Conservation (phyloP, 495 filamentous ascomycete species). For the Talaromyces stipitatus region DNA sequence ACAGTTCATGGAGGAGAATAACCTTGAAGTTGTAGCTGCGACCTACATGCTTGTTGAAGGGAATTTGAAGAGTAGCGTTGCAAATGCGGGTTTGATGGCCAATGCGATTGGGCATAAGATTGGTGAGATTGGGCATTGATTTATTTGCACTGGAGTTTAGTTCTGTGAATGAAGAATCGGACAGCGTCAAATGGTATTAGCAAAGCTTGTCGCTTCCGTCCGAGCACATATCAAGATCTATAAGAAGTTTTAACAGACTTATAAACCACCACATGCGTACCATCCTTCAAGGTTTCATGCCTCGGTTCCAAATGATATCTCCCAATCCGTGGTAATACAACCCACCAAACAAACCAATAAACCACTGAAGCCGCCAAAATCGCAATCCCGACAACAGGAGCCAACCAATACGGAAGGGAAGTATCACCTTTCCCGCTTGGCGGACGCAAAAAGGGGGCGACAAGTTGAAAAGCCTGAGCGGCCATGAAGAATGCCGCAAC, state of each 20-base stretch:
- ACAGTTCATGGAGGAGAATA: conserved; percentile 4
- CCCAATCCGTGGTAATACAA: conserved; percentile 20
- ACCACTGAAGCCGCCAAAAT: conserved; percentile 18
- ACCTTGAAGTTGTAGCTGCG: conserved; percentile 6
- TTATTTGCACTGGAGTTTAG: neutral
- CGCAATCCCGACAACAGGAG: conserved; percentile 25
- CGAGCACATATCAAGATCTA: neutral
- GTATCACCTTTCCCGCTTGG: conserved; percentile 27
- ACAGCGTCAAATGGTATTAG: neutral
- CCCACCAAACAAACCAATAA: conserved; percentile 29
- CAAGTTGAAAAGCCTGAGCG: conserved; percentile 27
- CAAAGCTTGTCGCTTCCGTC: neutral
- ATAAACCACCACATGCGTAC: conserved; percentile 14
- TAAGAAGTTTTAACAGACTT: conserved; percentile 3
- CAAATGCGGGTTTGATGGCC: neutral
- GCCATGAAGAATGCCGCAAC: conserved; percentile 28
- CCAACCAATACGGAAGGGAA: conserved; percentile 30
- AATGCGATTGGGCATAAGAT: conserved; percentile 5
- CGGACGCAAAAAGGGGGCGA: conserved; percentile 31
- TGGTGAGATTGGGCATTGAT: neutral
- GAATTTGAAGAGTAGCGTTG: conserved; percentile 4
- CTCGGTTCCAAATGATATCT: conserved; percentile 14
- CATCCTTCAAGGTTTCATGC: conserved; percentile 11
- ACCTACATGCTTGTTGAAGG: conserved; percentile 8
- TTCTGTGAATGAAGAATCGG: neutral